Base-by-base conservation (phyloP, 148 eudicot species). In the Pharnaceum exiguum region DNA sequence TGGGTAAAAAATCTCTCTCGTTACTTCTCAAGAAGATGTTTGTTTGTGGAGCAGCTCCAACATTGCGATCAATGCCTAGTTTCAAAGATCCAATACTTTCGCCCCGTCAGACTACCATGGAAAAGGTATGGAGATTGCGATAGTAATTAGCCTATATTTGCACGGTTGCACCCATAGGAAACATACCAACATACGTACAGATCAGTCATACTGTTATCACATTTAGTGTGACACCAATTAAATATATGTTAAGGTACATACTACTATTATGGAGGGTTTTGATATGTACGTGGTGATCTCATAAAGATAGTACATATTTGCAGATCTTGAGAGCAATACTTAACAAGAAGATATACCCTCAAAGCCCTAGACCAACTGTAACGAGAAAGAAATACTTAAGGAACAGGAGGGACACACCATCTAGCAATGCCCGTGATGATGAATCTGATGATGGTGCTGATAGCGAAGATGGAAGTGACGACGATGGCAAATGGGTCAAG, bases 321-420 rank as follows among this genome's bases (percentile, higher is more conserved):
- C 68, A 86, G 95, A 75, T 81, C 21, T 54, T 82, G 65, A 77
- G 81, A 57, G 76, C 82, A 49, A 62, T 88, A 55, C 75, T 88
- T 51, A 67, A 83, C 32, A 88, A 85, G 75, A 82, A 88, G 73
- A 75, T 88, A 72, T 65, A 88, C 54, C 96, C 93, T 24, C 96
- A 82, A 37, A 75, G 45, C 52, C 57, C 74, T 43, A 57, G 39
- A 54, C 72, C 68, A 22, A 63, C 69, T 35, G 48, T 55, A 55
- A 15, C 73, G 10, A 50, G 66, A 49, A 79, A 71, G 47, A 88
- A 60, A 57, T 78, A 59, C 55, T 58, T 85, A 71, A 76, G 71
- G 9, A 67, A 30, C 17, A 56, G 1, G 46, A 35, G 39, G 6
- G 57, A 52, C 42, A 2, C 46, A 23, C 8, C 37, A 63, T 55